Evolutionary conservation across 164 flowering plant species (phyloP), one percentile per base, ranked within the genome.

Genomic region (Euptelea pleiosperma): DNA sequence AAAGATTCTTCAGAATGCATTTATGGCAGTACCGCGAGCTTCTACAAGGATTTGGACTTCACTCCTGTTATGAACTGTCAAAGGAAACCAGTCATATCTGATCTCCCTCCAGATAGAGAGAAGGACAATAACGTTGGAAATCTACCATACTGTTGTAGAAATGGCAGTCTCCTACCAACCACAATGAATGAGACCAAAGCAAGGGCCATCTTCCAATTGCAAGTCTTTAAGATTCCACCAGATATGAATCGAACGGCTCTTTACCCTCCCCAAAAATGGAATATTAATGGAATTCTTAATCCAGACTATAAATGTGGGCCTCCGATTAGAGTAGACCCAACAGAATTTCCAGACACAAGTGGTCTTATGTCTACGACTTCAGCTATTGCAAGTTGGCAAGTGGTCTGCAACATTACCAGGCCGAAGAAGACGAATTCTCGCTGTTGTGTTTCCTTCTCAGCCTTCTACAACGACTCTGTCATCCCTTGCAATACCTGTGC

Each of bases 401-500:
- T 86, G 0, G 77, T 75, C 3, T 89, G 94, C 76, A 89, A 89
- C 77, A 84, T 89, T 1, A 81, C 91, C 6, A 30, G 59, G 5
- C 85, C 89, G 0, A 79, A 83, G 69, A 40, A 30, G 14, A 64
- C 50, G 58, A 51, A 66, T 2, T n/a, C n/a, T n/a, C n/a, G n/a
- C n/a, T n/a, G n/a, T n/a, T n/a, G n/a, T n/a, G n/a, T n/a, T n/a
- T n/a, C n/a, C n/a, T n/a, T n/a, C n/a, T n/a, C n/a, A n/a, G n/a
- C n/a, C n/a, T n/a, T n/a, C n/a, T n/a, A n/a, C n/a, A n/a, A n/a
- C n/a, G n/a, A n/a, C n/a, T n/a, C n/a, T n/a, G n/a, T n/a, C n/a
- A n/a, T n/a, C n/a, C 96, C 91, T 0, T 86, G 96, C 80, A 77
- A 71, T 53, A 86, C 93, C 0, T 86, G 96, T 19, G 89, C 94